A percentile compares a stretch with the other conserved stretches of the same genome.
These are phyloP conservation scores for Pelagophyceae sp. DNA, from an alignment of 352 stramenopile genomes.

Conservation along the genomic window DNA sequence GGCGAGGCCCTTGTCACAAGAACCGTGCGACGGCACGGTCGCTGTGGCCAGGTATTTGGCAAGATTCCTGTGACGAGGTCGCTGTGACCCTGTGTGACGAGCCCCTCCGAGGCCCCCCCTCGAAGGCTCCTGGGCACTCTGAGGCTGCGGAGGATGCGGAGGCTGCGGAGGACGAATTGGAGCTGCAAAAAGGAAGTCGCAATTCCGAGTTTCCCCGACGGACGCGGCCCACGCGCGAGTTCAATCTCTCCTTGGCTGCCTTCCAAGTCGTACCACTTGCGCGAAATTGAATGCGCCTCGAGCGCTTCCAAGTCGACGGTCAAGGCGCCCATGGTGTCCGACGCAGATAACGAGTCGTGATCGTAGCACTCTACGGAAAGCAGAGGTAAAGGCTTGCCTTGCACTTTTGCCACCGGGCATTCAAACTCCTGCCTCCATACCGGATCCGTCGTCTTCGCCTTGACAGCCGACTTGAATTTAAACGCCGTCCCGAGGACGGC, in stretches of 20 bases:
- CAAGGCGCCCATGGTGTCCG: conserved; percentile 2
- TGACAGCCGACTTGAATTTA: not conserved
- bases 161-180: too few species aligned
- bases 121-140: too few species aligned
- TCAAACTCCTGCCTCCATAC: not conserved
- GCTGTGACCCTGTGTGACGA: too few species aligned
- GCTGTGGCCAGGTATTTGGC: too few species aligned
- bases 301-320: not conserved
- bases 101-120: too few species aligned
- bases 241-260: not conserved
- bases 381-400: not conserved
- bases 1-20: too few species aligned
- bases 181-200: too few species aligned
- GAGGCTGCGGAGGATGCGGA: too few species aligned
- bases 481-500: not conserved
- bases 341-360: not conserved
- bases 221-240: not conserved
- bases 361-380: not conserved
- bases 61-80: too few species aligned
- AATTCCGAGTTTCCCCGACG: not conserved
- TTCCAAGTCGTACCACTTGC: not conserved
- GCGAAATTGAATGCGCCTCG: not conserved
- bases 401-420: not conserved
- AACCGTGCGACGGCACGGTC: too few species aligned
- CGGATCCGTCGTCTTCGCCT: not conserved